A percentile compares a stretch with the other conserved stretches of the same genome.
Evolutionary conservation across 1,139 yeast species (phyloP).

Genomic region (Martiniozyma asiatica): DNA sequence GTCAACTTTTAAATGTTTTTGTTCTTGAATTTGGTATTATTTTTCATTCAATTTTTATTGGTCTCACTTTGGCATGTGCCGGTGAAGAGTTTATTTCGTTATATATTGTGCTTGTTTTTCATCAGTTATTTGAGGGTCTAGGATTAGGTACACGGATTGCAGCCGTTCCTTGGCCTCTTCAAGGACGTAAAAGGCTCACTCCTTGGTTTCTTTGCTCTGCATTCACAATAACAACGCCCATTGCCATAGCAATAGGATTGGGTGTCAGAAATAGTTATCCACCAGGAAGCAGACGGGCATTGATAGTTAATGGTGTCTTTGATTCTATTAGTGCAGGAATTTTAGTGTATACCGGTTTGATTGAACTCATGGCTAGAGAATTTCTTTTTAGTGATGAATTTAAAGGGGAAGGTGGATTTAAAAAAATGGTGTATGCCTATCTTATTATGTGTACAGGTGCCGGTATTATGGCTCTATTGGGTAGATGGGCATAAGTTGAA

Average conservation of each 20-base stretch:
- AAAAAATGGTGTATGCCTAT: constrained; percentile 29
- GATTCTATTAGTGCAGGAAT: constrained; percentile 83
- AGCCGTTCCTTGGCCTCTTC: constrained; percentile 44
- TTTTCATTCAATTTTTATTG: constrained; percentile 45
- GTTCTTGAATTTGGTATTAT: constrained; percentile 44
- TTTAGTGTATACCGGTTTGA: constrained; percentile 71
- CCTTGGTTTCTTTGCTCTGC: constrained; percentile 17
- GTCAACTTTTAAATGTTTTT: constrained; percentile 33
- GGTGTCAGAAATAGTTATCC: constrained; percentile 63
- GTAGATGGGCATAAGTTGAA: constrained; percentile 70
- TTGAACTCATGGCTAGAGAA: constrained; percentile 83
- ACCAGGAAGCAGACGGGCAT: constrained; percentile 43
- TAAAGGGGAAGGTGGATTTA: constrained; percentile 36
- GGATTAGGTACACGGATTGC: constrained; percentile 86
- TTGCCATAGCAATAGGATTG: constrained; percentile 75
- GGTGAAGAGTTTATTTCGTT: constrained; percentile 65
- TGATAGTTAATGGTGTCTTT: constrained; percentile 65
- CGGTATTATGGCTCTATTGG: constrained; percentile 75
- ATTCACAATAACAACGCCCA: constrained; percentile 68
- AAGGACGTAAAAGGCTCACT: constrained; percentile 23
- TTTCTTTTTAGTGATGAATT: constrained; percentile 60
- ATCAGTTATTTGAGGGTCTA: constrained; percentile 86
- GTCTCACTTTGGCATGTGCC: constrained; percentile 38
- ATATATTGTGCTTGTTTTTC: constrained; percentile 78
- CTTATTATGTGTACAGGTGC: constrained; percentile 52